Conservation (phyloP, 139 green algal species). For the Coelastrella sp. region DNA sequence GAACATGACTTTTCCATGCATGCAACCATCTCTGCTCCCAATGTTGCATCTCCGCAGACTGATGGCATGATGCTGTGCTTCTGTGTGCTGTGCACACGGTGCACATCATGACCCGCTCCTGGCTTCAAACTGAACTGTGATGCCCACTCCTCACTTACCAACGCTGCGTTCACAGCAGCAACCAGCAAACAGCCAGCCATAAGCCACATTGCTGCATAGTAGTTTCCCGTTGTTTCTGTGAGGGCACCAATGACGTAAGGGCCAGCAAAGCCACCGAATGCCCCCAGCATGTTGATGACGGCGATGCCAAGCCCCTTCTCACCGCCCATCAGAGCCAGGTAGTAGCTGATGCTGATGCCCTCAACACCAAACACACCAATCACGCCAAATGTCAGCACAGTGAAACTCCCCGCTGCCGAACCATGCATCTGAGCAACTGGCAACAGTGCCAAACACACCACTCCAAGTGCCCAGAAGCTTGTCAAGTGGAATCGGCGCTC, state of each 20-base stretch:
- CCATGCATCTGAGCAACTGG: slow-evolving; percentile 5
- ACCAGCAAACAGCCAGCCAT: slow-evolving; percentile 16
- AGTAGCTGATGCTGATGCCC: slow-evolving; percentile 35
- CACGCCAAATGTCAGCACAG: slow-evolving; percentile 22
- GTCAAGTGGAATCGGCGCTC: slow-evolving; percentile 40
- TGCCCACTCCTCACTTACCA: slow-evolving; percentile 19
- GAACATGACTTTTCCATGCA: neutral
- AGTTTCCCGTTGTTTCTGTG: slow-evolving; percentile 8
- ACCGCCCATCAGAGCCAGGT: slow-evolving; percentile 32
- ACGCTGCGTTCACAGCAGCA: neutral
- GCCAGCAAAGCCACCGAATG: slow-evolving; percentile 29
- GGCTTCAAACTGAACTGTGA: slow-evolving; percentile 32
- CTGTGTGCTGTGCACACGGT: too few relatives aligned
- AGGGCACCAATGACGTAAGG: slow-evolving; percentile 33
- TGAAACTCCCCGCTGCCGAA: neutral
- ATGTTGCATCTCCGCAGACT: neutral
- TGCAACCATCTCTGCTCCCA: neutral
- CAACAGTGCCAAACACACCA: slow-evolving; percentile 21
- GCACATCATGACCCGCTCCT: neutral
- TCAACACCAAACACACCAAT: slow-evolving; percentile 38
- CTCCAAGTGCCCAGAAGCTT: slow-evolving; percentile 9
- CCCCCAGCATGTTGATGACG: slow-evolving; percentile 22
- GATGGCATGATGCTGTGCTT: neutral
- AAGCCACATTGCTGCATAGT: slow-evolving; percentile 34
- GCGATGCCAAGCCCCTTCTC: slow-evolving; percentile 40